Conservation (phyloP, 805 yeast genomes). For the Candida ortonii region DNA sequence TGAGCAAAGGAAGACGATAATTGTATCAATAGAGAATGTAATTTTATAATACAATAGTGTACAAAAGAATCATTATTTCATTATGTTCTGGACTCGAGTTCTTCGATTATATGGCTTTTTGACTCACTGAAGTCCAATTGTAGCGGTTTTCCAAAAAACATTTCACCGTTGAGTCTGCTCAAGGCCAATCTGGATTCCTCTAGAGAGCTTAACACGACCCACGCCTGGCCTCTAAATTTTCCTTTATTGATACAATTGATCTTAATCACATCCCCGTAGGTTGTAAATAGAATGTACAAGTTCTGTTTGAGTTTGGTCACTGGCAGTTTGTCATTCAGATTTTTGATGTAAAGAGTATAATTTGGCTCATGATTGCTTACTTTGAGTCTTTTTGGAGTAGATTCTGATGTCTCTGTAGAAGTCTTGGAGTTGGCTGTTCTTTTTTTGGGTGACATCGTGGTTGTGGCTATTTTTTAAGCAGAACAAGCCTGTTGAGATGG, state of each 20-base stretch:
- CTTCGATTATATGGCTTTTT: constrained; percentile 29
- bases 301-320: constrained; percentile 44
- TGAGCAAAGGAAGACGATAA: constrained; percentile 44
- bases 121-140: constrained; percentile 41
- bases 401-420: constrained; percentile 7
- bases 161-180: constrained; percentile 43
- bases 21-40: not conserved
- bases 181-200: constrained; percentile 53
- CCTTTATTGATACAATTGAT: constrained; percentile 42
- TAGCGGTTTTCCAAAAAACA: constrained; percentile 53
- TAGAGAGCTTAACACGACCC: constrained; percentile 48
- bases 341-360: constrained; percentile 55
- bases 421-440: not conserved
- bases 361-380: constrained; percentile 9
- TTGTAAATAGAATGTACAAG: constrained; percentile 55
- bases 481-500: too few relatives aligned
- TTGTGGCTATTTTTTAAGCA: not conserved
- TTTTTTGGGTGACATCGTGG: not conserved
- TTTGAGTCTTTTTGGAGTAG: constrained; percentile 4
- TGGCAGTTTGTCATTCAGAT: constrained; percentile 57
- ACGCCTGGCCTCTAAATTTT: constrained; percentile 64
- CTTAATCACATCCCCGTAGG: constrained; percentile 63
- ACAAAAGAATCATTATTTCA: too few relatives aligned
- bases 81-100: constrained; percentile 13
- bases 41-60: not conserved